Evolutionary conservation across 2,329 filamentous ascomycete genomes (phyloP).

Genomic region (Penicillium expansum): DNA sequence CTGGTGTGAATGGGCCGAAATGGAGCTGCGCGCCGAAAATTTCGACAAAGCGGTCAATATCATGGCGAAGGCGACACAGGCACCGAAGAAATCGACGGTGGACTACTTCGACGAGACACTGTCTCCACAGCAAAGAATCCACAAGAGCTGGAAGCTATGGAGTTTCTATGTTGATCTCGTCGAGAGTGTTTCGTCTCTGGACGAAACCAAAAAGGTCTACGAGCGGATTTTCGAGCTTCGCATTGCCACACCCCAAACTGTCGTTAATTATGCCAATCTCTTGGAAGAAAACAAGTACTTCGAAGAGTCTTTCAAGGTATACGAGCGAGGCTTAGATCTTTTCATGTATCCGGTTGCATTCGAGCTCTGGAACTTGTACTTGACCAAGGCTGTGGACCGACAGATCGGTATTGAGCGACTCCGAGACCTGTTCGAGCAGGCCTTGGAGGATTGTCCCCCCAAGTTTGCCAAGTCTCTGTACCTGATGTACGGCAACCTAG

Average conservation of each 20-base stretch:
- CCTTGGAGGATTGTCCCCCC: conserved; percentile 87
- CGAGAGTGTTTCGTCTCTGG: conserved; percentile 85
- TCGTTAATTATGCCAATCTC: conserved; percentile 96
- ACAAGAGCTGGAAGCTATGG: conserved; percentile 99
- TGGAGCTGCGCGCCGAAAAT: conserved; percentile 94
- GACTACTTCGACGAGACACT: conserved; percentile 97
- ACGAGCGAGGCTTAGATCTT: conserved; percentile 92
- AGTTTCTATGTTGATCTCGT: conserved; percentile 98
- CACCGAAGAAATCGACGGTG: conserved; percentile 96
- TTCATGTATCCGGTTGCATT: conserved; percentile 98
- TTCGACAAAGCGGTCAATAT: conserved; percentile 92
- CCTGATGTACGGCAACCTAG: conserved; percentile 96
- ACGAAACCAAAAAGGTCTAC: conserved; percentile 91
- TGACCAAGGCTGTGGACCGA: conserved; percentile 94
- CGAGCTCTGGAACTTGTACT: conserved; percentile 96
- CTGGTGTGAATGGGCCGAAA: conserved; percentile 99
- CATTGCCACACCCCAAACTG: conserved; percentile 95
- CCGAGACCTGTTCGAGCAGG: conserved; percentile 94
- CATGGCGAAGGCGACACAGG: conserved; percentile 95
- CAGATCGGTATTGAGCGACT: conserved; percentile 94
- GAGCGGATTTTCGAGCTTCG: conserved; percentile 97
- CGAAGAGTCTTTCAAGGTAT: conserved; percentile 97
- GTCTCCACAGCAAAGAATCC: conserved; percentile 90
- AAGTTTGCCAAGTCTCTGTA: conserved; percentile 96
- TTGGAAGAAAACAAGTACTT: conserved; percentile 93